Conservation (phyloP, 306 rosid species). For the Lathyrus tuberosus region DNA sequence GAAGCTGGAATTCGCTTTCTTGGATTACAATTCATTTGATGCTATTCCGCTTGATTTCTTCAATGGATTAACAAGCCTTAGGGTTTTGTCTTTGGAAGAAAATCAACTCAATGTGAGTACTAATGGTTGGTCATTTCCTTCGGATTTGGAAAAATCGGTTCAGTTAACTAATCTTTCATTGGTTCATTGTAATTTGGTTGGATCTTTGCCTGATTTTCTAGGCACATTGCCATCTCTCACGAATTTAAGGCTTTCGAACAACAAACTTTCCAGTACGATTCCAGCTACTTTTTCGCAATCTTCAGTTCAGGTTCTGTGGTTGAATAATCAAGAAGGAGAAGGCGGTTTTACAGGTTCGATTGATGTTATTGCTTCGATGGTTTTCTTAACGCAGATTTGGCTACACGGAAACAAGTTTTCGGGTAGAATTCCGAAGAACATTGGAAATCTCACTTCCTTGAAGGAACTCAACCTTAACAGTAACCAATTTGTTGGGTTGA, state of each 20-base stretch:
- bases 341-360: slow-evolving; percentile 66
- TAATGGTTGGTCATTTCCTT: slow-evolving; percentile 73
- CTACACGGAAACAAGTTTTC: slow-evolving; percentile 78
- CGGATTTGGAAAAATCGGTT: slow-evolving; percentile 57
- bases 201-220: slow-evolving; percentile 67
- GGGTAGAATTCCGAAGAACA: slow-evolving; percentile 63
- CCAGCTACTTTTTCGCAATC: slow-evolving; percentile 64
- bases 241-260: slow-evolving; percentile 62
- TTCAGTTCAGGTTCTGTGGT: slow-evolving; percentile 74
- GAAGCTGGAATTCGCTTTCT: slow-evolving; percentile 71
- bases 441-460: slow-evolving; percentile 66
- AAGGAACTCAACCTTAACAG: slow-evolving; percentile 73
- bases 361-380: slow-evolving; percentile 65
- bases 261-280: slow-evolving; percentile 55
- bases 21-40: slow-evolving; percentile 72
- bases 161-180: slow-evolving; percentile 70
- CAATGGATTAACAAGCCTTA: slow-evolving; percentile 53
- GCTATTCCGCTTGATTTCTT: slow-evolving; percentile 76
- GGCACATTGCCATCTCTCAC: slow-evolving; percentile 66
- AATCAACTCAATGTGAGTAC: slow-evolving; percentile 59
- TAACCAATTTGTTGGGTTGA: slow-evolving; percentile 65
- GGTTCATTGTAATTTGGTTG: slow-evolving; percentile 62
- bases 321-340: slow-evolving; percentile 65
- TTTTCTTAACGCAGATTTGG: slow-evolving; percentile 66
- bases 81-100: slow-evolving; percentile 69